A percentile compares a stretch with the other conserved stretches of the same genome.
Conservation (phyloP, 2,329 filamentous ascomycete species). For the Onygenales sp. region DNA sequence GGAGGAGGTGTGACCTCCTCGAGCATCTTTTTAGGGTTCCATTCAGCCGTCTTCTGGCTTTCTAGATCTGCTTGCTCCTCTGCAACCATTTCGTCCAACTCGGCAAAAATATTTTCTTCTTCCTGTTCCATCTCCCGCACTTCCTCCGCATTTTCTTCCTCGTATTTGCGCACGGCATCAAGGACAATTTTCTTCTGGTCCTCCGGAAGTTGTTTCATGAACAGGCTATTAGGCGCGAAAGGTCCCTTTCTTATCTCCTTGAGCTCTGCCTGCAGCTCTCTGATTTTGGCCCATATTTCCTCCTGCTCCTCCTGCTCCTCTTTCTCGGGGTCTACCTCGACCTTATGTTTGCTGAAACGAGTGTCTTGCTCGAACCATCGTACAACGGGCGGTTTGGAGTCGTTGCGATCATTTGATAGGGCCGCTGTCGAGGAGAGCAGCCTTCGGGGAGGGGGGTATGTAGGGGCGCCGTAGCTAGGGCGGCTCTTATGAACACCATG, state of each 20-base stretch:
- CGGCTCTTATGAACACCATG: slow-evolving; percentile 28
- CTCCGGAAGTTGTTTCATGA: slow-evolving; percentile 33
- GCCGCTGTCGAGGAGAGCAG: slow-evolving; percentile 22
- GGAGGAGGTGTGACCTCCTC: slow-evolving; percentile 12
- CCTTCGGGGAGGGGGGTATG: slow-evolving; percentile 13
- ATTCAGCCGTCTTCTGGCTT: slow-evolving; percentile 7
- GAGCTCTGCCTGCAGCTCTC: slow-evolving; percentile 31
- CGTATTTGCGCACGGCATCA: slow-evolving; percentile 33
- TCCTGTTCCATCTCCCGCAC: slow-evolving; percentile 6
- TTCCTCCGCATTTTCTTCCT: slow-evolving; percentile 24
- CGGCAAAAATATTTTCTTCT: slow-evolving; percentile 3
- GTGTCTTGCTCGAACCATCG: slow-evolving; percentile 35
- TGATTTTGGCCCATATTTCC: slow-evolving; percentile 28
- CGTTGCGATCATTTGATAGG: slow-evolving; percentile 16
- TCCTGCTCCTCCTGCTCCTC: slow-evolving; percentile 29
- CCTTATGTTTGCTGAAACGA: slow-evolving; percentile 24
- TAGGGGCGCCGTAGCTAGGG: slow-evolving; percentile 15
- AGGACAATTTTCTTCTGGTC: slow-evolving; percentile 32
- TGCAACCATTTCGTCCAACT: slow-evolving; percentile 24
- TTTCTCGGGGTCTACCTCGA: slow-evolving; percentile 29
- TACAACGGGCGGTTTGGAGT: slow-evolving; percentile 29
- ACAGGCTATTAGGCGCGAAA: slow-evolving; percentile 33
- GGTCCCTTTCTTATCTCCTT: slow-evolving; percentile 31
- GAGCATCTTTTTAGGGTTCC: slow-evolving; percentile 19
- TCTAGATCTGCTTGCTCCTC: slow-evolving; percentile 17